phyloP scores from a whole-genome alignment of 2,329 filamentous ascomycete species.

The Didymellaceae sp. region DNA sequence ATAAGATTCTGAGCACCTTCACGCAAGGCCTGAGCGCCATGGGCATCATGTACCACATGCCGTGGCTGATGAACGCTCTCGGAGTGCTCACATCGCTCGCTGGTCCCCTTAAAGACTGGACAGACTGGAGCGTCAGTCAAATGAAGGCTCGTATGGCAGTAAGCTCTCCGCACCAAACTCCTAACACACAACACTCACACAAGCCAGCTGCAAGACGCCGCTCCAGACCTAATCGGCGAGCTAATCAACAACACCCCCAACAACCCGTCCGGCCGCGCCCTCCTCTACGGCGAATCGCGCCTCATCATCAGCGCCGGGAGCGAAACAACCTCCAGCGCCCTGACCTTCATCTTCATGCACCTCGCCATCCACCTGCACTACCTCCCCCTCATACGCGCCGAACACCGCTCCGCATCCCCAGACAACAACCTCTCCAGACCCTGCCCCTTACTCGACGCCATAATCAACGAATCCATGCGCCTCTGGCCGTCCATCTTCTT shows the following conservation, averaged over 20 bases:
- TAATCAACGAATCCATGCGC: slow-evolving; percentile 39
- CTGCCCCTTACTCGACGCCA: slow-evolving; percentile 27
- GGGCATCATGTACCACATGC: slow-evolving; percentile 35
- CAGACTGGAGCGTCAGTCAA: slow-evolving; percentile 32
- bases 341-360: slow-evolving; percentile 58
- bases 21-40: slow-evolving; percentile 33
- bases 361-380: slow-evolving; percentile 31
- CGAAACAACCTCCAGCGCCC: slow-evolving; percentile 59
- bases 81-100: no score
- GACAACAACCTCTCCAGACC: slow-evolving; percentile 19
- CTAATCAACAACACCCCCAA: slow-evolving; percentile 30
- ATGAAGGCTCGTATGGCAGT: slow-evolving; percentile 34
- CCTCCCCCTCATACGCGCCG: slow-evolving; percentile 27
- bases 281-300: slow-evolving; percentile 40
- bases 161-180: not conserved
- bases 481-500: slow-evolving; percentile 37
- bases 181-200: not conserved
- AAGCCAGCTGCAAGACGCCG: slow-evolving; percentile 21
- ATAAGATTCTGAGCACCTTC: slow-evolving; percentile 41
- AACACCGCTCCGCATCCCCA: slow-evolving; percentile 19
- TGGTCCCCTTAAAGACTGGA: slow-evolving; percentile 36
- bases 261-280: slow-evolving; percentile 19
- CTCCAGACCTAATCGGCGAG: slow-evolving; percentile 33
- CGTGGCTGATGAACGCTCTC: slow-evolving; percentile 38
- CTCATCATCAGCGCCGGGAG: slow-evolving; percentile 42